Conservation (phyloP, 805 yeast species). For the Suhomyces tanzawaensis region DNA sequence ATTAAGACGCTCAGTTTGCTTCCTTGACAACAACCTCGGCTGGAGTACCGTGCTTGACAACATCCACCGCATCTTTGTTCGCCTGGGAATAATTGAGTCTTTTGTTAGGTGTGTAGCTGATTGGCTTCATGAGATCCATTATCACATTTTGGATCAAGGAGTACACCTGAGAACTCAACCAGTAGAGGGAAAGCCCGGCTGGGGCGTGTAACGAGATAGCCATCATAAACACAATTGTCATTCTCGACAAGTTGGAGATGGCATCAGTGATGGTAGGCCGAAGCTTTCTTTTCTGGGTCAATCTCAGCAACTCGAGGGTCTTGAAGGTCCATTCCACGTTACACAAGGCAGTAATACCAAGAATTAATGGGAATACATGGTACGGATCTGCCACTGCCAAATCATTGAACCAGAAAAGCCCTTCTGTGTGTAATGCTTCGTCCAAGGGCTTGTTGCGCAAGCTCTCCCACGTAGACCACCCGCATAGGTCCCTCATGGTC, state of each 20-base stretch:
- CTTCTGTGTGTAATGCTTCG: constrained; percentile 49
- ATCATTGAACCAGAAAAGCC: constrained; percentile 60
- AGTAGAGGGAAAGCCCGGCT: constrained; percentile 74
- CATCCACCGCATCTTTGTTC: constrained; percentile 2
- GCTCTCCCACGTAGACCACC: constrained; percentile 52
- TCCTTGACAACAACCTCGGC: no score
- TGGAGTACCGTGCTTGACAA: no score
- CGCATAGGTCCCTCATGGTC: constrained; percentile 73
- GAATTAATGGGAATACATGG: constrained; percentile 61
- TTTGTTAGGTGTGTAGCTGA: constrained; percentile 46
- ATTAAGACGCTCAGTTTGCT: no score
- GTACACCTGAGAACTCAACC: constrained; percentile 82
- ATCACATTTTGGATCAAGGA: constrained; percentile 74
- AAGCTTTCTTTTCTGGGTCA: constrained; percentile 40
- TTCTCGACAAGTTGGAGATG: constrained; percentile 65
- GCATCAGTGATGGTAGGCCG: constrained; percentile 63
- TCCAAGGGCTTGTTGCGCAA: constrained; percentile 48
- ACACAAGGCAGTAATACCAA: constrained; percentile 69
- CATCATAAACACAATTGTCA: constrained; percentile 77
- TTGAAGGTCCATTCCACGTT: constrained; percentile 82
- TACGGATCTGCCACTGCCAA: constrained; percentile 60
- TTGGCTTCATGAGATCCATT: constrained; percentile 65
- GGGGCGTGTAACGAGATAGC: constrained; percentile 87
- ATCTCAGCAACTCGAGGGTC: constrained; percentile 53
- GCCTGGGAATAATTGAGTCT: constrained; percentile 23